A percentile compares a stretch with the other conserved stretches of the same genome.
These are phyloP conservation scores for Castanospermum australe DNA, from an alignment of 306 rosid species.

Conservation along the genomic window DNA sequence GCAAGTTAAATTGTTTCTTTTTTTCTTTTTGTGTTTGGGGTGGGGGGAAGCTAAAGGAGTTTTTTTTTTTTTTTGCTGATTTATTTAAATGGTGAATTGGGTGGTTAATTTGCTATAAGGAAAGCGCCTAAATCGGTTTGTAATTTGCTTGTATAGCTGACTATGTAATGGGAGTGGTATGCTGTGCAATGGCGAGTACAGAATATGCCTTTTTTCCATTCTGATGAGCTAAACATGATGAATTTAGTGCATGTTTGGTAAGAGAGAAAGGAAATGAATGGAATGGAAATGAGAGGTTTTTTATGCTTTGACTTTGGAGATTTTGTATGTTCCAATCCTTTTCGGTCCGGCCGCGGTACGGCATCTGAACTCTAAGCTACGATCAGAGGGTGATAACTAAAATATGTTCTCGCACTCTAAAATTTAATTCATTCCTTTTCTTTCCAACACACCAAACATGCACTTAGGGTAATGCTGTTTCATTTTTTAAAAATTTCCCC, in stretches of 20 bases:
- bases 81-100: neutral
- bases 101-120: neutral
- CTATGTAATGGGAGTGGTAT: neutral
- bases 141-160: neutral
- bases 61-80: neutral
- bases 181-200: neutral
- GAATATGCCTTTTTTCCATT: neutral
- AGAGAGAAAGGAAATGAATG: too few species aligned
- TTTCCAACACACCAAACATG: too few species aligned
- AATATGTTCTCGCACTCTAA: too few species aligned
- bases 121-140: neutral
- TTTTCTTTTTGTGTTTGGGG: neutral
- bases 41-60: neutral
- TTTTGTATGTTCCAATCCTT: too few species aligned
- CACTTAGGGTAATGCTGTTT: neutral
- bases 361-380: too few species aligned
- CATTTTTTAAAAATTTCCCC: neutral
- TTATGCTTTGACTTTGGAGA: too few species aligned
- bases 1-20: constrained; percentile 19
- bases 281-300: too few species aligned
- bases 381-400: too few species aligned
- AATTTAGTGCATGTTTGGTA: too few species aligned
- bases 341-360: too few species aligned
- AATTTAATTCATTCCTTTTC: too few species aligned
- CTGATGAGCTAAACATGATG: neutral